These are phyloP conservation scores for Lentinula raphanica DNA, from an alignment of 768 basidiomycete genomes.

Conservation along the genomic window DNA sequence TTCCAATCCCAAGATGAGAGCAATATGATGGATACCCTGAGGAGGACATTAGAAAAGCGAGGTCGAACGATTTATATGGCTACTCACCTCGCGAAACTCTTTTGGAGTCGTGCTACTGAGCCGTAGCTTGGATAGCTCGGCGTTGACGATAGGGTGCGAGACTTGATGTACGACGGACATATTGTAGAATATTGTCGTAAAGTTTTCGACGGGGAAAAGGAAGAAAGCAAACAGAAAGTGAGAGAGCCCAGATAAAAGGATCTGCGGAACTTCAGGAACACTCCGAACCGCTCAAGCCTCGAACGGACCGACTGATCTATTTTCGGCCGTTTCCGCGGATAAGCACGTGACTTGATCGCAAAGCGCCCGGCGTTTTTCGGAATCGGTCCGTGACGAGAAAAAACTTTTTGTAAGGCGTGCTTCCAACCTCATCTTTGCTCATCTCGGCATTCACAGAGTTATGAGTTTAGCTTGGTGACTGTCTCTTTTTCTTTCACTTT, in stretches of 20 bases:
- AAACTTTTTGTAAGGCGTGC: background rate
- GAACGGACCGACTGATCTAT: background rate
- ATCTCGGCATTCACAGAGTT: background rate
- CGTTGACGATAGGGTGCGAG: slow-evolving; percentile 68
- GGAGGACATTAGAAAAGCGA: too few species aligned
- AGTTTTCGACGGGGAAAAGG: too few species aligned
- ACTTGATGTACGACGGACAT: slow-evolving; percentile 40
- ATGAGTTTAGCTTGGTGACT: background rate
- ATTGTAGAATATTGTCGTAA: background rate
- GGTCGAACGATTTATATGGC: slow-evolving; percentile 1
- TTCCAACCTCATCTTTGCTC: slow-evolving; percentile 3
- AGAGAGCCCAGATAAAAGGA: slow-evolving; percentile 3
- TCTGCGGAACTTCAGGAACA: background rate
- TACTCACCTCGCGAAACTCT: slow-evolving; percentile 71
- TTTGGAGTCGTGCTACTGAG: slow-evolving; percentile 55
- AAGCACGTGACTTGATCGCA: background rate
- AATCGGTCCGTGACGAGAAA: background rate
- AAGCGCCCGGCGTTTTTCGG: too few species aligned
- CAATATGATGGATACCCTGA: slow-evolving; percentile 72
- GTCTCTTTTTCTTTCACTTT: background rate
- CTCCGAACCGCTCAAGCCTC: background rate
- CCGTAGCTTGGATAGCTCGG: slow-evolving; percentile 67
- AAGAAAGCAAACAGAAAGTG: background rate
- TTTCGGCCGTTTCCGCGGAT: background rate
- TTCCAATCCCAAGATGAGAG: slow-evolving; percentile 77